These are phyloP conservation scores for Prunus mongolica DNA, from an alignment of 306 rosid species.

Conservation along the genomic window DNA sequence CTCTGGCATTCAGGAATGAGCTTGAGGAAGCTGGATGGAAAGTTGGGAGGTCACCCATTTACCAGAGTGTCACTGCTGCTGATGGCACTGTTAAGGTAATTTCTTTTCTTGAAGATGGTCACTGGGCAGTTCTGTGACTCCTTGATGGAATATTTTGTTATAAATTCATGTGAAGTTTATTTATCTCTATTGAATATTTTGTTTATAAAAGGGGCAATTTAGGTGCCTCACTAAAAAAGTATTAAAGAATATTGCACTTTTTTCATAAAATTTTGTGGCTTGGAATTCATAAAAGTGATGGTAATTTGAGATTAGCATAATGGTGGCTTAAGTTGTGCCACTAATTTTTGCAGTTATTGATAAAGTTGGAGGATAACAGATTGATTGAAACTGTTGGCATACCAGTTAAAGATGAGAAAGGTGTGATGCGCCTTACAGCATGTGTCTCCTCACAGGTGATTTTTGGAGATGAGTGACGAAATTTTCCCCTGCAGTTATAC, in stretches of 20 bases:
- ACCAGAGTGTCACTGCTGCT: conserved; percentile 57
- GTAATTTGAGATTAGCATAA: not conserved
- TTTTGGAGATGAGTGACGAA: conserved; percentile 9
- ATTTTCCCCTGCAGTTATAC: conserved; percentile 1
- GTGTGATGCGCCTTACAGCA: conserved; percentile 82
- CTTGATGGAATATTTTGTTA: not conserved
- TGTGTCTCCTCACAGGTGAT: conserved; percentile 92
- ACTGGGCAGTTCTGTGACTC: not conserved
- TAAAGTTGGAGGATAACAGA: conserved; percentile 89
- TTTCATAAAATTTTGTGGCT: not conserved
- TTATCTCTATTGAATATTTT: not conserved
- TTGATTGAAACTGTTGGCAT: conserved; percentile 96
- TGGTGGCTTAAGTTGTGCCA: not conserved
- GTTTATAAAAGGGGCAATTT: not conserved
- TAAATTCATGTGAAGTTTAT: not conserved
- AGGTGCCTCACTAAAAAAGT: not conserved
- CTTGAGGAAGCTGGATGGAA: conserved; percentile 95
- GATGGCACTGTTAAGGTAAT: conserved; percentile 93
- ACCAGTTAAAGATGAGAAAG: conserved; percentile 61
- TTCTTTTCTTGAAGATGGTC: not conserved
- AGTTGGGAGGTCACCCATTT: conserved; percentile 84
- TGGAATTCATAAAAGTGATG: not conserved
- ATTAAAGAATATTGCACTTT: not conserved
- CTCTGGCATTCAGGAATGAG: conserved; percentile 70
- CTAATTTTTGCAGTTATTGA: conserved; percentile 60